These are phyloP conservation scores for Coemansia sp. DNA, from an alignment of 192 early-diverging fungal species.

Conservation along the genomic window DNA sequence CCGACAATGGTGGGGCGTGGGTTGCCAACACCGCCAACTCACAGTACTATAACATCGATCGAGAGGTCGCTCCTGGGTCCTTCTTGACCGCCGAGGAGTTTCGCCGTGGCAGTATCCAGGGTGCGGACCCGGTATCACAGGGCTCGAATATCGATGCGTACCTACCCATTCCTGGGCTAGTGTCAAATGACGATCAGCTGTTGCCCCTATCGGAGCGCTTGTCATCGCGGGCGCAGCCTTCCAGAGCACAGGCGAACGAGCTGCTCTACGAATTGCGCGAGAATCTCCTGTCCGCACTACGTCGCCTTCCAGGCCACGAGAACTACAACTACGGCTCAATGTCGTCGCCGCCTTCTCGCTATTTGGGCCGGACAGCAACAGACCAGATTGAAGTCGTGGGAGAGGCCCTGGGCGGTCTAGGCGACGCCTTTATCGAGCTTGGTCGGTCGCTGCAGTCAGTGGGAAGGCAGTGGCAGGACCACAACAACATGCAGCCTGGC, in stretches of 20 bases:
- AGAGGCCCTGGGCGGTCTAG: slow-evolving; percentile 24
- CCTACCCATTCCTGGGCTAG: slow-evolving; percentile 26
- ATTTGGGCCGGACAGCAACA: slow-evolving; percentile 18
- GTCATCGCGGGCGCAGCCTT: slow-evolving; percentile 12
- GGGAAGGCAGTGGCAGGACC: slow-evolving; percentile 33
- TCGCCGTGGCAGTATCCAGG: slow-evolving; percentile 14
- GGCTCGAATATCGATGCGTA: slow-evolving; percentile 19
- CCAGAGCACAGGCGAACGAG: slow-evolving; percentile 43
- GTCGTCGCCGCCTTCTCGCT: slow-evolving; percentile 14
- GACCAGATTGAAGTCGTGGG: slow-evolving; percentile 24
- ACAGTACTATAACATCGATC: slow-evolving; percentile 17
- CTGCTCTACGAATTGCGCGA: slow-evolving; percentile 34
- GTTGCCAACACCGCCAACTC: slow-evolving; percentile 3
- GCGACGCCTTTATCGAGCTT: slow-evolving; percentile 46
- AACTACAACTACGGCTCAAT: slow-evolving; percentile 20
- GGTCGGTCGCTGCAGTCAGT: slow-evolving; percentile 37
- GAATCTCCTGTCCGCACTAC: slow-evolving; percentile 30
- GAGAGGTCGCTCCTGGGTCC: slow-evolving; percentile 15
- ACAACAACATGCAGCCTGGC: background rate
- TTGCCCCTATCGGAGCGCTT: background rate
- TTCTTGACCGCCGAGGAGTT: slow-evolving; percentile 28
- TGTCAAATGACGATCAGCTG: slow-evolving; percentile 4
- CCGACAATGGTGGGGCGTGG: slow-evolving; percentile 40
- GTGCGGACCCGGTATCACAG: slow-evolving; percentile 6
- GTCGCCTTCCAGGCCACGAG: slow-evolving; percentile 28